These are phyloP conservation scores for Blastobotrys buckinghamii DNA, from an alignment of 1,139 yeast species.

Conservation along the genomic window DNA sequence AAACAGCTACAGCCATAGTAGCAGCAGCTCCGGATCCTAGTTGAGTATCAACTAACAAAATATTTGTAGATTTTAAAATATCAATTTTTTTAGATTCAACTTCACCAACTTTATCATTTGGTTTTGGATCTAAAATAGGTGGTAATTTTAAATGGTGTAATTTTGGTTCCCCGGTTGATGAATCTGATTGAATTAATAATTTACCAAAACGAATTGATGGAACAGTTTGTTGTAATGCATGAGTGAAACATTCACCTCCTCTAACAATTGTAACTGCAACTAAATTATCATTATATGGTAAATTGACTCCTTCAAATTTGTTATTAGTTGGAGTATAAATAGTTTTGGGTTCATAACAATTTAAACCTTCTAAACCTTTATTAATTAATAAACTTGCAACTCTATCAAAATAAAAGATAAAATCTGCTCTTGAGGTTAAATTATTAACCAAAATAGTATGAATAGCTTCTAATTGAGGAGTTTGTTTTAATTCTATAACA, in stretches of 20 bases:
- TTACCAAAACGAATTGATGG: slow-evolving; percentile 81
- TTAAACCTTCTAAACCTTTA: slow-evolving; percentile 51
- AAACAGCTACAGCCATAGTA: slow-evolving; percentile 87
- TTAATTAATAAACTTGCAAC: slow-evolving; percentile 65
- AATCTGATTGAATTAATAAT: slow-evolving; percentile 78
- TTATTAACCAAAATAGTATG: slow-evolving; percentile 61
- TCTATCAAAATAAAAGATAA: slow-evolving; percentile 80
- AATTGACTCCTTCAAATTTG: slow-evolving; percentile 39
- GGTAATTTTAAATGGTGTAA: slow-evolving; percentile 71
- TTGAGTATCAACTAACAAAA: slow-evolving; percentile 79
- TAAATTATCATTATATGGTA: slow-evolving; percentile 39
- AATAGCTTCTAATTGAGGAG: slow-evolving; percentile 68
- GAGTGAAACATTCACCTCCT: slow-evolving; percentile 90
- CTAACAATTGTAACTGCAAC: slow-evolving; percentile 76
- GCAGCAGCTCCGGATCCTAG: slow-evolving; percentile 90
- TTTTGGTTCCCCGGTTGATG: slow-evolving; percentile 89
- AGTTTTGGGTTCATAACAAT: slow-evolving; percentile 26
- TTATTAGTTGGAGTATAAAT: slow-evolving; percentile 45
- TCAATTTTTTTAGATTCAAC: slow-evolving; percentile 18
- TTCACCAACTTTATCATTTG: slow-evolving; percentile 11
- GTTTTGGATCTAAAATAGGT: slow-evolving; percentile 25
- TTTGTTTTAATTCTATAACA: slow-evolving; percentile 41
- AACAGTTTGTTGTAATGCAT: slow-evolving; percentile 64
- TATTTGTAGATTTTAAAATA: slow-evolving; percentile 35
- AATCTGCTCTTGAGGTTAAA: slow-evolving; percentile 60